These are phyloP conservation scores for Spirogloea muscicola DNA, from an alignment of 139 green algal genomes.

Conservation along the genomic window DNA sequence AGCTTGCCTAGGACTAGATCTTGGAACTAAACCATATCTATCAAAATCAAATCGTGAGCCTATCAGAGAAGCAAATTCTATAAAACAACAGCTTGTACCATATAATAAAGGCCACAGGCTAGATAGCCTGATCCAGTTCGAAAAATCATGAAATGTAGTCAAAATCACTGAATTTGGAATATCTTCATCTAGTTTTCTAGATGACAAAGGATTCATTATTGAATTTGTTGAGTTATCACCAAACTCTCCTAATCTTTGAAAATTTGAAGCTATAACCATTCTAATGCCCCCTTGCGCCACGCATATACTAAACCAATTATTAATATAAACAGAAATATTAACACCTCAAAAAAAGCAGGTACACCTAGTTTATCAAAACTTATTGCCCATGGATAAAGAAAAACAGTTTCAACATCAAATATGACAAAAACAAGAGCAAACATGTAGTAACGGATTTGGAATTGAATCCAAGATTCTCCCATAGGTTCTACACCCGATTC, in stretches of 20 bases:
- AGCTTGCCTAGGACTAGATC: conserved; percentile 40
- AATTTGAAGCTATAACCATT: conserved; percentile 5
- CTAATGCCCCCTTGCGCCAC: conserved; percentile 10
- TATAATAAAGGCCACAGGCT: conserved; percentile 1
- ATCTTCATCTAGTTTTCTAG: background rate
- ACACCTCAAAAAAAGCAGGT: background rate
- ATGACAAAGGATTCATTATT: background rate
- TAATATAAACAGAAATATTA: conserved; percentile 6
- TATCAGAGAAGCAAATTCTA: conserved; percentile 8
- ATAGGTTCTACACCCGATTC: too few species aligned
- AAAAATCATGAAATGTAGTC: too few species aligned
- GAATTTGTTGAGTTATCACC: background rate
- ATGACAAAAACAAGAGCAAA: conserved; percentile 15
- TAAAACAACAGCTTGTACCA: background rate
- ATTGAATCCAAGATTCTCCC: too few species aligned
- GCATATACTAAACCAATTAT: conserved; percentile 13
- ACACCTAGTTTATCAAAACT: conserved; percentile 14
- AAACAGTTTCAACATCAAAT: conserved; percentile 12
- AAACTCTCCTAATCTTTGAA: background rate
- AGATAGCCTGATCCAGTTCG: background rate
- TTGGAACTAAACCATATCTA: conserved; percentile 8
- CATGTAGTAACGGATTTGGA: too few species aligned
- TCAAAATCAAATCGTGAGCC: conserved; percentile 22
- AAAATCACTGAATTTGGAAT: conserved; percentile 5
- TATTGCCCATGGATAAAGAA: conserved; percentile 11